phyloP scores from a whole-genome alignment of 306 rosid species.

The Acacia acuminata region DNA sequence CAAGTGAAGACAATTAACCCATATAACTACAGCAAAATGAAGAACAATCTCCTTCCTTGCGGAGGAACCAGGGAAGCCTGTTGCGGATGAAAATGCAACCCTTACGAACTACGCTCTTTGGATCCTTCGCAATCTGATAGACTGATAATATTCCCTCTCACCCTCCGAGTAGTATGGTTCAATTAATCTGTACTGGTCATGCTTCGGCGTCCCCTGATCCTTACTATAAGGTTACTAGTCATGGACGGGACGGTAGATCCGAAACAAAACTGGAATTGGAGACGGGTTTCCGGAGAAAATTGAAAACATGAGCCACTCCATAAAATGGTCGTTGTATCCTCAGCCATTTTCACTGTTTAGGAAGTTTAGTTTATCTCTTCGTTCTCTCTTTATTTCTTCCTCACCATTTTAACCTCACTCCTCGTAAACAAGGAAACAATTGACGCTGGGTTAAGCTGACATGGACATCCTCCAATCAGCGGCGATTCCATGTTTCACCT shows the following conservation, averaged over 20 bases:
- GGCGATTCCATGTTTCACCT: not conserved
- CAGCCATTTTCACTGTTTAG: not conserved
- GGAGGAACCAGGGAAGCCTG: slow-evolving; percentile 22
- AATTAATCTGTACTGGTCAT: slow-evolving; percentile 69
- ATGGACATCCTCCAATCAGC: slow-evolving; percentile 26
- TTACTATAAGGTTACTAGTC: slow-evolving; percentile 40
- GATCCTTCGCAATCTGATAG: slow-evolving; percentile 71
- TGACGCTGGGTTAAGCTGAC: not conserved
- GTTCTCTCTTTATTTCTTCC: not conserved
- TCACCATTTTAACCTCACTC: not conserved
- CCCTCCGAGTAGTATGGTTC: slow-evolving; percentile 85
- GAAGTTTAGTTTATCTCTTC: not conserved
- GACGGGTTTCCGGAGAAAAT: not conserved
- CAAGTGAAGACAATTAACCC: too few relatives aligned
- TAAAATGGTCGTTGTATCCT: slow-evolving; percentile 58
- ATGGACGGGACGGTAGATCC: not conserved
- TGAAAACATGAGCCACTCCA: slow-evolving; percentile 53
- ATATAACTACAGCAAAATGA: not conserved
- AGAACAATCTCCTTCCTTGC: not conserved
- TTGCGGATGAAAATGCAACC: slow-evolving; percentile 44
- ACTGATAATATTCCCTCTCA: slow-evolving; percentile 48
- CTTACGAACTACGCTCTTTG: slow-evolving; percentile 63
- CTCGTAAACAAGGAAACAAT: not conserved
- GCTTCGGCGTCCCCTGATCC: slow-evolving; percentile 68
- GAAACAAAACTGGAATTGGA: not conserved